Percentiles rank a stretch among this genome's conserved stretches.
phyloP scores from a whole-genome alignment of 1,139 yeast species.

The Pichia sp. region DNA sequence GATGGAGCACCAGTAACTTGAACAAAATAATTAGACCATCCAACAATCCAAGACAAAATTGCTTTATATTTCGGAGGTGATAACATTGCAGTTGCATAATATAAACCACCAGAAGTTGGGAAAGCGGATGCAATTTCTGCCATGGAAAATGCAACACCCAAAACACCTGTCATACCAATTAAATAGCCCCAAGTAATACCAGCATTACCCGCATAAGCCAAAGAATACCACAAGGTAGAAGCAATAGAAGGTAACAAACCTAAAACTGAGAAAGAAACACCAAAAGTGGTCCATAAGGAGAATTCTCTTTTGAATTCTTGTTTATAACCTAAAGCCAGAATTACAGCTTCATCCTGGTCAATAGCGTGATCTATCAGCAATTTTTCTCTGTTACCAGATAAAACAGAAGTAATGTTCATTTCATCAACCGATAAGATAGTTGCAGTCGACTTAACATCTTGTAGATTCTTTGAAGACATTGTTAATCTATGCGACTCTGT shows the following conservation, averaged over 20 bases:
- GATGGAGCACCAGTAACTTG: constrained; percentile 59
- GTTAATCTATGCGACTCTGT: not conserved
- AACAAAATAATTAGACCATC: constrained; percentile 54
- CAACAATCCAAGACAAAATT: constrained; percentile 51
- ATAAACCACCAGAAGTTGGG: constrained; percentile 68
- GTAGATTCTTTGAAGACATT: constrained; percentile 5
- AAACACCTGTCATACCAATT: constrained; percentile 43
- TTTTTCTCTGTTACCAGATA: constrained; percentile 24
- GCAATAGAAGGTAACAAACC: constrained; percentile 68
- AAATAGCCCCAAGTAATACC: constrained; percentile 52
- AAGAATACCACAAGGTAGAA: constrained; percentile 44
- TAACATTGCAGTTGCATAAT: constrained; percentile 44
- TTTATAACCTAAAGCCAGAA: constrained; percentile 62
- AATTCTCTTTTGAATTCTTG: constrained; percentile 71
- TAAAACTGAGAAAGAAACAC: constrained; percentile 66
- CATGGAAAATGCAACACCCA: constrained; percentile 50
- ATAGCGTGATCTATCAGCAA: constrained; percentile 37
- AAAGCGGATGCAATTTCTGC: constrained; percentile 58
- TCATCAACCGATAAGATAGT: constrained; percentile 29
- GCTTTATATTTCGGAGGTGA: constrained; percentile 51
- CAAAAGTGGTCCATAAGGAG: constrained; percentile 52
- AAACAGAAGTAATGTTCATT: constrained; percentile 25
- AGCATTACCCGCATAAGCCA: constrained; percentile 45
- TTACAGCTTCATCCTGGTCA: constrained; percentile 48
- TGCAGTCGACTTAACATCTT: constrained; percentile 11